Conservation (phyloP, 495 filamentous ascomycete genomes). For the Amphirosellinia nigrospora region DNA sequence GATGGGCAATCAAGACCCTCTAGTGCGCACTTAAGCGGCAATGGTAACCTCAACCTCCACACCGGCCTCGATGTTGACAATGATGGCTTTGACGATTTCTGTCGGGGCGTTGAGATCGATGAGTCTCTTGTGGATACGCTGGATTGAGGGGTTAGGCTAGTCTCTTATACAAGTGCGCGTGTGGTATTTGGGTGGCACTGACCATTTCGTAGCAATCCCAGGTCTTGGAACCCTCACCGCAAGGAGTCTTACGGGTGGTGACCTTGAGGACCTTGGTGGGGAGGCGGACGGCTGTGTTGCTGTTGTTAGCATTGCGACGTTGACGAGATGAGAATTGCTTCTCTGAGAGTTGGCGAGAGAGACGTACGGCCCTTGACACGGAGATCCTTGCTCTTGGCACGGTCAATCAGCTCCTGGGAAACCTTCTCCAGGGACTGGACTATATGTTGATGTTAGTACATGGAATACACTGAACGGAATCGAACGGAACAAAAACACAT, state of each 20-base stretch:
- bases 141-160: background rate
- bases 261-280: conserved; percentile 97
- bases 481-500: background rate
- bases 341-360: background rate
- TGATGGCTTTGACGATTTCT: conserved; percentile 99
- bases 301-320: conserved; percentile 53
- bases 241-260: conserved; percentile 87
- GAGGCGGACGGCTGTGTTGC: conserved; percentile 93
- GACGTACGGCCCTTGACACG: conserved; percentile 83
- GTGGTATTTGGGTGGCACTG: background rate
- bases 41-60: conserved; percentile 99
- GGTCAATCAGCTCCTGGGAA: conserved; percentile 96
- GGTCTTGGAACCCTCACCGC: conserved; percentile 99
- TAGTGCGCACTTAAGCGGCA: conserved; percentile 70
- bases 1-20: background rate
- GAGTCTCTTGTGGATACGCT: conserved; percentile 93
- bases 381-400: conserved; percentile 97
- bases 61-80: conserved; percentile 99
- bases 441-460: conserved; percentile 27
- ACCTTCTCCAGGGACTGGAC: conserved; percentile 97
- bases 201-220: conserved; percentile 99
- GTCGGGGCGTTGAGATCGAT: conserved; percentile 97
- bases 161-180: background rate
- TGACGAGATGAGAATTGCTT: background rate
- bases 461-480: conserved; percentile 44